Evolutionary conservation across 1,284 basidiomycete genomes (phyloP).

Genomic region (Clitocybe nebularis): DNA sequence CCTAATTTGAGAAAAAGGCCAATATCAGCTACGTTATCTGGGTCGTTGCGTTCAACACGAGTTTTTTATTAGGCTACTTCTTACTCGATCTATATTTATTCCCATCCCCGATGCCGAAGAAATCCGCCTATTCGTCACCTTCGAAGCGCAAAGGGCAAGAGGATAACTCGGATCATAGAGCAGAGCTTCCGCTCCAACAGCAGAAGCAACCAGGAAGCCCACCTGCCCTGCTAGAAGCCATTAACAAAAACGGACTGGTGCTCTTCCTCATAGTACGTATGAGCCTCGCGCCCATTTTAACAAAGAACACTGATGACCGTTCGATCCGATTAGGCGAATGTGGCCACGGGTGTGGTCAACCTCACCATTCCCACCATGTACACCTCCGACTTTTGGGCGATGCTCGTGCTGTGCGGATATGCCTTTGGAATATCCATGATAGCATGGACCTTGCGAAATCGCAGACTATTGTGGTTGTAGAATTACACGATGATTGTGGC

Average conservation of each 20-base stretch:
- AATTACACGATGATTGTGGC: no score
- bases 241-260: slow-evolving; percentile 79
- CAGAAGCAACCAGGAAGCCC: slow-evolving; percentile 24
- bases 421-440: slow-evolving; percentile 50
- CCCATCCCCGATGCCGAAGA: slow-evolving; percentile 32
- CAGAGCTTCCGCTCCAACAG: background rate
- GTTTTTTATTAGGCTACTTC: slow-evolving; percentile 82
- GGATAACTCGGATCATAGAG: slow-evolving; percentile 9
- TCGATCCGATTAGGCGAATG: slow-evolving; percentile 63
- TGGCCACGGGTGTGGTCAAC: slow-evolving; percentile 86
- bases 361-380: slow-evolving; percentile 84
- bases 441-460: slow-evolving; percentile 35
- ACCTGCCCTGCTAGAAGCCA: slow-evolving; percentile 69
- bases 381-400: slow-evolving; percentile 48
- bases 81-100: slow-evolving; percentile 72
- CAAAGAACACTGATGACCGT: background rate
- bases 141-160: slow-evolving; percentile 36
- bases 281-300: background rate
- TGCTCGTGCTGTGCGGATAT: slow-evolving; percentile 69
- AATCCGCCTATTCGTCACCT: slow-evolving; percentile 25
- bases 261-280: slow-evolving; percentile 81
- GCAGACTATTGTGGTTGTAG: slow-evolving; percentile 19
- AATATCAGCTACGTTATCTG: slow-evolving; percentile 90
- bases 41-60: slow-evolving; percentile 87
- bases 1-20: slow-evolving; percentile 44